Base-by-base conservation (phyloP, 1,284 basidiomycete species). In the Baeospora myosura region DNA sequence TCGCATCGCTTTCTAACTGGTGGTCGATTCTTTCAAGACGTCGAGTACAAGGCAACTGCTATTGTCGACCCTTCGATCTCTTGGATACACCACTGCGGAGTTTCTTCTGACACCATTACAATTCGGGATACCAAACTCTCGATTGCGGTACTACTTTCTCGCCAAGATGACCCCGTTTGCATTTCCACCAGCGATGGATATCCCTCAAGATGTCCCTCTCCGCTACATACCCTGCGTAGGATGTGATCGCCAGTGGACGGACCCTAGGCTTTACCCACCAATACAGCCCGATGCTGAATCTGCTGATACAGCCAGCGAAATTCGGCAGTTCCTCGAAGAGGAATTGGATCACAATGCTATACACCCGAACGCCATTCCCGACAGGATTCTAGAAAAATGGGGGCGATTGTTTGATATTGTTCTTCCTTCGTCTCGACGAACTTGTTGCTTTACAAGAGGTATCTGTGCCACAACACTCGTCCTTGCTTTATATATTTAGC, bases 381-480 rank as follows among this genome's bases (percentile, higher is more conserved):
- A 81, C 42, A 75, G 71, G 40, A 68, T 84, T n/a, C 59, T 88
- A 7, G 51, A 61, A 49, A 86, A 81, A 58, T 88, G 85, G 81
- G 85, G 84, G 0, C 65, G 78, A 18, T 59, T 88, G 18, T 88
- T 88, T 52, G 85, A 88, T 50, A 85, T 88, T 36, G 79, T 86
- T 6, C 55, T 74, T 5, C 82, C 82, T 0, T 76, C 74, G 3
- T 63, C 73, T n/a, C 58, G 57, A 32, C 62, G 81, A 38, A 77
- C 74, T 1, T 88, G 85, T 50, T 88, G 85, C 57, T 88, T 88
- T 52, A 88, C 85, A 14, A 62, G 85, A 63, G 83, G 84, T 84
- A 48, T 25, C 46, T n/a, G n/a, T 23, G 20, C 34, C n/a, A 35
- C 24, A 38, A 40, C 32, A 3, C 16, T 16, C 20, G 5, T 36